Base-by-base conservation (phyloP, 495 filamentous ascomycete species). In the Penicillium arizonense region DNA sequence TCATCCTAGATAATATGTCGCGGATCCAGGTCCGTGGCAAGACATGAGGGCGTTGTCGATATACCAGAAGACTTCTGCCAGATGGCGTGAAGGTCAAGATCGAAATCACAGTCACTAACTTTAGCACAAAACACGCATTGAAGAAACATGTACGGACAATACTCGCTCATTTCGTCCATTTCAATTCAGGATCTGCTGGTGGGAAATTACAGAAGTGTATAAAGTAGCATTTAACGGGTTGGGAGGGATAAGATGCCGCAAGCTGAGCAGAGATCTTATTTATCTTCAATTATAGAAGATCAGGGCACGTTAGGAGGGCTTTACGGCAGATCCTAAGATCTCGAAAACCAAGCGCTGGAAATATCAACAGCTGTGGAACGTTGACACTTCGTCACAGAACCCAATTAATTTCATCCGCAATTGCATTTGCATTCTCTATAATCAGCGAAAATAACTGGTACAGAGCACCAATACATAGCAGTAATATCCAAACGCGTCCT, bases 1-100 rank as follows among this genome's bases (percentile, higher is more conserved):
- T 35, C 18, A 34, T 35, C 43, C 30, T n/a, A 46, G 28, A 3
- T 9, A 8, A 46, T 46, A 28, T 46, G 9, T 5, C 28, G 37
- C 39, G 14, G 3, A 21, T 32, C 5, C 21, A 23, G 13, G 44
- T 54, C 52, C 12, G 44, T 47, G 20, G 52, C 44, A 28, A 54
- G 52, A 47, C 37, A 54, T 24, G 44, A 36, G 28, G 51, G 51
- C 8, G 20, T 24, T 35, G 36, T 47, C 43, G 36, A 36, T 47
- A 54, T 47, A 23, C 38, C 21, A 54, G 51, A 47, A 28, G 13
- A 54, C 26, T 54, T 44, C 12, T 45, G 36, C 44, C 37, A 54
- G 43, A 42, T 40, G 9, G 20, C 30, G 44, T 54, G 28, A 20
- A 51, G 38, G 12, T 51, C 39, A 18, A 51, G 14, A 26, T 51